Conservation (phyloP, 192 early-diverging fungal species). For the Martensiomyces pterosporus region DNA sequence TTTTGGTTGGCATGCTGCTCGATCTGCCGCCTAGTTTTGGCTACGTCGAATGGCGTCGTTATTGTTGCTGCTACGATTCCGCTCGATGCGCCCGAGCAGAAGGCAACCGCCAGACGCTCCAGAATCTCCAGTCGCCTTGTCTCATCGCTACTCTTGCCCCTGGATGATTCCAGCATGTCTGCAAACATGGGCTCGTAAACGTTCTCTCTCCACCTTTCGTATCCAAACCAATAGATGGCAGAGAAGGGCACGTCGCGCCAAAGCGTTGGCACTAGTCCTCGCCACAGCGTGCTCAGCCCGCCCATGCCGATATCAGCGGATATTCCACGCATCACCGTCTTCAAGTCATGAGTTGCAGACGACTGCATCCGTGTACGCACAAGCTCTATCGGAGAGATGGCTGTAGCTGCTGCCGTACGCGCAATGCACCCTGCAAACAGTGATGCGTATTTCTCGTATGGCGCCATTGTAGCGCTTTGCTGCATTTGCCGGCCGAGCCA, state of each 20-base stretch:
- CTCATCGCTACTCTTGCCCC: constrained; percentile 8
- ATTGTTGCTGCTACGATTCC: constrained; percentile 83
- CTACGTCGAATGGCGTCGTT: constrained; percentile 95
- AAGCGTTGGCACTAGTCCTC: constrained; percentile 82
- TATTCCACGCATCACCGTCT: constrained; percentile 58
- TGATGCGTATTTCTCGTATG: constrained; percentile 59
- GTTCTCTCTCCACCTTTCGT: constrained; percentile 71
- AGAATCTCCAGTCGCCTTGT: constrained; percentile 14
- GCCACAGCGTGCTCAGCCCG: constrained; percentile 71
- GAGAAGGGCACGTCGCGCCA: constrained; percentile 97
- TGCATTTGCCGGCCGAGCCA: constrained; percentile 22
- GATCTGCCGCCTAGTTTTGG: constrained; percentile 88
- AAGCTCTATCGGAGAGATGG: constrained; percentile 87
- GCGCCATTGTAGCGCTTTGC: constrained; percentile 15
- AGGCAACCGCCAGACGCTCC: constrained; percentile 62
- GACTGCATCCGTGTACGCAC: constrained; percentile 91
- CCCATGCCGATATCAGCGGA: constrained; percentile 55
- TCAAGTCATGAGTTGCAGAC: constrained; percentile 56
- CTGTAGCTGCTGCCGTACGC: constrained; percentile 68
- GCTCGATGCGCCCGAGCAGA: constrained; percentile 79
- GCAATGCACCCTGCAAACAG: constrained; percentile 74
- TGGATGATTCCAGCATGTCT: not conserved
- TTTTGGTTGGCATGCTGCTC: constrained; percentile 25
- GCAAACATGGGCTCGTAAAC: constrained; percentile 31
- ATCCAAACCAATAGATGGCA: constrained; percentile 90